Conservation (phyloP, 768 basidiomycete species). For the Lentinula edodes region DNA sequence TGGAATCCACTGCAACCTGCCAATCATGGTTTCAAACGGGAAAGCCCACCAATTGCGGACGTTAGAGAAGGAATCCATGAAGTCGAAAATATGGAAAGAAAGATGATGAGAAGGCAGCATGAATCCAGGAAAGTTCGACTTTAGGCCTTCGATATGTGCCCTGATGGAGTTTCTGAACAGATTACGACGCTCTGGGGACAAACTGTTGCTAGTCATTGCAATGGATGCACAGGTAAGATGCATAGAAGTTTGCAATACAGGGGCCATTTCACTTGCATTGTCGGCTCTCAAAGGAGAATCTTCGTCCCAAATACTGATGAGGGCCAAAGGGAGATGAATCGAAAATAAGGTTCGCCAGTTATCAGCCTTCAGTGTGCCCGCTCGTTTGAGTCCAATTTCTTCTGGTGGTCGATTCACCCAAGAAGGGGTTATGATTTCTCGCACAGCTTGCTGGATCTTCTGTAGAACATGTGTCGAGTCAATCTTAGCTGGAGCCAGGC, state of each 20-base stretch:
- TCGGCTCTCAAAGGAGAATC: not conserved
- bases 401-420: no score
- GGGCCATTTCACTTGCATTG: not conserved
- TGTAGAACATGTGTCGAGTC: not conserved
- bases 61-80: conserved; percentile 9
- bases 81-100: conserved; percentile 14
- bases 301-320: conserved; percentile 15
- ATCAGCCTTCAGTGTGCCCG: no score
- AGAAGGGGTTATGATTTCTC: not conserved
- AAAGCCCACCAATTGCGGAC: conserved; percentile 20
- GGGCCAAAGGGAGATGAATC: no score
- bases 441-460: not conserved
- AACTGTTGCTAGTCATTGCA: not conserved
- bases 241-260: conserved; percentile 3
- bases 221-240: not conserved
- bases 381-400: no score
- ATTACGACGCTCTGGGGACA: not conserved
- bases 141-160: conserved; percentile 7
- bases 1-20: conserved; percentile 14
- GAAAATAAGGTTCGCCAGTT: no score
- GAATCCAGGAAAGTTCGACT: conserved; percentile 8
- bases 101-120: conserved; percentile 6
- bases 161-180: not conserved
- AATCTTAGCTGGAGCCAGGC: not conserved
- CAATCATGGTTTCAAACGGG: conserved; percentile 19